A percentile compares a stretch with the other conserved stretches of the same genome.
Evolutionary conservation across 2,329 filamentous ascomycete genomes (phyloP).

Genomic region (Geosmithia morbida): DNA sequence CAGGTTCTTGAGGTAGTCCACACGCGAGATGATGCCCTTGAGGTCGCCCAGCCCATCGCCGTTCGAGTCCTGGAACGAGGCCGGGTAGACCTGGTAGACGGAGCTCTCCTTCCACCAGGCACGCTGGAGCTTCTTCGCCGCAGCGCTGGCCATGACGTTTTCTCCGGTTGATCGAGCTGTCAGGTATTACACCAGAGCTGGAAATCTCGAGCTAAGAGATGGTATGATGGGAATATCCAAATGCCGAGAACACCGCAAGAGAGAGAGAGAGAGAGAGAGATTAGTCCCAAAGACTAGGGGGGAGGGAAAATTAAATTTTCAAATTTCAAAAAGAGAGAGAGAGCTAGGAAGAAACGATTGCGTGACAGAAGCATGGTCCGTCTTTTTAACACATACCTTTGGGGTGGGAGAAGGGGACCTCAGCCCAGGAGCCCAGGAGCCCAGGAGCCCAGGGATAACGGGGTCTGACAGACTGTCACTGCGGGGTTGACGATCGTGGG

Average conservation of each 20-base stretch:
- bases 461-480: not conserved
- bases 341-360: not conserved
- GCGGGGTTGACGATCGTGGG: not conserved
- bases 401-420: not conserved
- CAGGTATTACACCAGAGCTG: too few relatives aligned
- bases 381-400: too few relatives aligned
- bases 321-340: not conserved
- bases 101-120: slow-evolving; percentile 46
- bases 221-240: not conserved
- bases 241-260: too few relatives aligned
- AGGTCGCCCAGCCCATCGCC: slow-evolving; percentile 41
- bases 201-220: too few relatives aligned
- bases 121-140: slow-evolving; percentile 9
- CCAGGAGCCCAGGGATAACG: not conserved
- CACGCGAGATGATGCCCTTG: slow-evolving; percentile 39
- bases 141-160: slow-evolving; percentile 9
- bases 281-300: too few relatives aligned
- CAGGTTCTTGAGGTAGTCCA: slow-evolving; percentile 38
- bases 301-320: too few relatives aligned
- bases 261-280: too few relatives aligned
- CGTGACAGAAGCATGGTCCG: too few relatives aligned
- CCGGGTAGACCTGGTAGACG: slow-evolving; percentile 48
- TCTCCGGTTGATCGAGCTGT: too few relatives aligned
- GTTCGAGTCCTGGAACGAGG: slow-evolving; percentile 45
- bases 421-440: too few relatives aligned